Base-by-base conservation (phyloP, 768 basidiomycete species). In the Tricholoma matsutake region DNA sequence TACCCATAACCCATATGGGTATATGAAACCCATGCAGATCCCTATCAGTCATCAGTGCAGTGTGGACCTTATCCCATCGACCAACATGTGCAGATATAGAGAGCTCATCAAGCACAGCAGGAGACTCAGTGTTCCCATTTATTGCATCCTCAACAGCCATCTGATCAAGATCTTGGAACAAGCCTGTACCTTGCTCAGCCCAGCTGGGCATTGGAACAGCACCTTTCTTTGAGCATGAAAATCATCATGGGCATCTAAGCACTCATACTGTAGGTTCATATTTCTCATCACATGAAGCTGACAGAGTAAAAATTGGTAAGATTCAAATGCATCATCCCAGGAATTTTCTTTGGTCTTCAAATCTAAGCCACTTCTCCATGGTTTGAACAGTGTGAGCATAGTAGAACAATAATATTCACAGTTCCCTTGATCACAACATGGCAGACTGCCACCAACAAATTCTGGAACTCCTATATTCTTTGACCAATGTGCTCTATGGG, bases 221-320 rank as follows among this genome's bases (percentile, higher is more conserved):
- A 37, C 22, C 35, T 56, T 39, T 56, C 6, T 28, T 54, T 67
- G 64, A n/a, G 67, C 60, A 53, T 60, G 31, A 20, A 43, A 43
- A 18, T 43, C 41, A 18, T 18, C 18, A 2, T 6, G 41, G 1
- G 41, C n/a, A 43, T 43, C 41, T 4, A 43, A 7, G 41, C 41
- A 43, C 8, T 43, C 41, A 18, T 43, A 43, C 3, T 7, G 41
- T 1, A 43, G 4, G n/a, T 43, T 43, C n/a, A 43, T 43, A 14
- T 43, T 43, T 18, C 18, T 43, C n/a, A 43, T 43, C 0, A 43
- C 2, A 37, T 37, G 6, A 37, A 37, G 35, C 35, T 37, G 35
- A 37, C 35, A 13, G 11, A 13, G 35, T 37, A 9, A 37, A 13
- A 37, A 37, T n/a, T n/a, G n/a, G n/a, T n/a, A n/a, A n/a, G n/a